Evolutionary conservation across 2,329 filamentous ascomycete genomes (phyloP).

Genomic region (Aureobasidium zeae): DNA sequence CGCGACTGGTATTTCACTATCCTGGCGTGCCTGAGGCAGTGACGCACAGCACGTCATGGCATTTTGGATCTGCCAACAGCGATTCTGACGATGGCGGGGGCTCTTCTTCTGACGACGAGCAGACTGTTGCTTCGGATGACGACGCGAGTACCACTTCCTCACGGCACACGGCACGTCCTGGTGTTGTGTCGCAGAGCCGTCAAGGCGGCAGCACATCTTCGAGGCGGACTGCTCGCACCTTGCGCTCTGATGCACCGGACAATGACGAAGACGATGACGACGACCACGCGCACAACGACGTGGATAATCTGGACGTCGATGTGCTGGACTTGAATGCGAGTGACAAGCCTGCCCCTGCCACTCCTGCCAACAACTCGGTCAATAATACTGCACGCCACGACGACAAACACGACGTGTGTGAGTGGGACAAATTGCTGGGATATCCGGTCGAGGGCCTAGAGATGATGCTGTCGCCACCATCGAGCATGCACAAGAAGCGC

Average conservation of each 20-base stretch:
- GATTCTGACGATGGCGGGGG: conserved; percentile 11
- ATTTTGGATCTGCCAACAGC: conserved; percentile 13
- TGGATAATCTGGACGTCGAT: conserved; percentile 8
- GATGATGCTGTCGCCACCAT: conserved; percentile 66
- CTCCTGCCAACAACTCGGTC: not conserved
- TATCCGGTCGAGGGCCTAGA: conserved; percentile 69
- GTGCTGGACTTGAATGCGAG: conserved; percentile 1
- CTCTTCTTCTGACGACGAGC: conserved; percentile 11
- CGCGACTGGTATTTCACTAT: conserved; percentile 79
- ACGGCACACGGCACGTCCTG: conserved; percentile 8
- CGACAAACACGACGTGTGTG: conserved; percentile 11
- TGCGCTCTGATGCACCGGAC: conserved; percentile 18
- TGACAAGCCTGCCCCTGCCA: not conserved
- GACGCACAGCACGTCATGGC: conserved; percentile 10
- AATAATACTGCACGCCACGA: not conserved
- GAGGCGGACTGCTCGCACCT: conserved; percentile 14
- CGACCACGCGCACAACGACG: too few relatives aligned
- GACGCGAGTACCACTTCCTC: not conserved
- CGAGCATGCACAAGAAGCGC: conserved; percentile 67
- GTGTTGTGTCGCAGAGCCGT: conserved; percentile 11
- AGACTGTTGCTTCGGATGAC: conserved; percentile 4
- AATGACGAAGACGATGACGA: conserved; percentile 18
- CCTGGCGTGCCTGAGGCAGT: conserved; percentile 38
- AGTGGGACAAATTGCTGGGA: conserved; percentile 64
- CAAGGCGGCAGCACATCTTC: not conserved